phyloP scores from a whole-genome alignment of 2,329 filamentous ascomycete genomes.

The Talaromyces sp. region DNA sequence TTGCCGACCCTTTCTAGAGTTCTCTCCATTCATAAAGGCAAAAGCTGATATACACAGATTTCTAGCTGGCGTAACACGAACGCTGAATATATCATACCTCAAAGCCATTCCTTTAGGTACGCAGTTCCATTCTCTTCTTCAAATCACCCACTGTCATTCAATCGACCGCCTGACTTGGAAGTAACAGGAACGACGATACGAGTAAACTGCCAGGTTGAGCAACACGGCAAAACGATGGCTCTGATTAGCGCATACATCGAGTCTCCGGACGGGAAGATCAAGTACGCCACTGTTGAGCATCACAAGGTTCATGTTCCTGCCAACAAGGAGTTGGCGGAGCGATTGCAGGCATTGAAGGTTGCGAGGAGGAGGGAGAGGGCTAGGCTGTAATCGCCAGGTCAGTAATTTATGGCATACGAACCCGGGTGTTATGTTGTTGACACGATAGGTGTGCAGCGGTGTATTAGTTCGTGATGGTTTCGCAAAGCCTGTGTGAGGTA shows the following conservation, averaged over 20 bases:
- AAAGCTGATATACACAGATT: slow-evolving; percentile 30
- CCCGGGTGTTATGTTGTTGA: not conserved
- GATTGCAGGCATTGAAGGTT: slow-evolving; percentile 11
- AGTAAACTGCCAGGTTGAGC: slow-evolving; percentile 44
- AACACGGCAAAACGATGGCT: slow-evolving; percentile 51
- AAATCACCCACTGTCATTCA: too few species aligned
- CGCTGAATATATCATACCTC: slow-evolving; percentile 52
- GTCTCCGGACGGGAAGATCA: slow-evolving; percentile 46
- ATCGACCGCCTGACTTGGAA: not conserved
- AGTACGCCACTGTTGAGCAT: slow-evolving; percentile 52
- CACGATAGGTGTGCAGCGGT: not conserved
- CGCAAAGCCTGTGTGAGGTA: too few species aligned
- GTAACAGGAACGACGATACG: slow-evolving; percentile 40
- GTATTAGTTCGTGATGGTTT: too few species aligned
- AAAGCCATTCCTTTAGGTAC: slow-evolving; percentile 48
- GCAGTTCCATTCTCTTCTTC: slow-evolving; percentile 5
- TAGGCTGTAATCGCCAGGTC: slow-evolving; percentile 1
- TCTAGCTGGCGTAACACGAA: slow-evolving; percentile 50
- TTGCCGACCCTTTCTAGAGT: too few species aligned
- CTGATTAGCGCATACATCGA: slow-evolving; percentile 52
- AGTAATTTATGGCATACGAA: too few species aligned
- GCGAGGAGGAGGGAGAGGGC: slow-evolving; percentile 9
- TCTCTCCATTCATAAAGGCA: not conserved
- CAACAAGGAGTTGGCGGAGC: slow-evolving; percentile 34
- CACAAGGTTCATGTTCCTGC: slow-evolving; percentile 51